Base-by-base conservation (phyloP, 2,329 filamentous ascomycete species). In the Fusarium penzigii region DNA sequence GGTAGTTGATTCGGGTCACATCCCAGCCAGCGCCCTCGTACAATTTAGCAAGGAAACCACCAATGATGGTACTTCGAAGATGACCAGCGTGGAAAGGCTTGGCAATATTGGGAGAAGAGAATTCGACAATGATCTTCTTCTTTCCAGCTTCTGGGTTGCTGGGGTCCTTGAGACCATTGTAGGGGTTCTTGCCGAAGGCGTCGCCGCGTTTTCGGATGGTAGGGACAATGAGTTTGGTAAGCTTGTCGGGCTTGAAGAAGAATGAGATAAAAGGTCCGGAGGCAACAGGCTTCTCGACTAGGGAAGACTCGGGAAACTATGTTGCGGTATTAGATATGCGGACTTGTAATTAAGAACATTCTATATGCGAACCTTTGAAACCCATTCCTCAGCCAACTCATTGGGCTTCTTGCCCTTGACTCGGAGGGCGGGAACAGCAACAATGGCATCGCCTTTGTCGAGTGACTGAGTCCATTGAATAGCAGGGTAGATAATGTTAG, bases 31-130 rank as follows among this genome's bases (percentile, higher is more conserved):
- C 84, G 32, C 75, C 77, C 63, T 87, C 79, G 68, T 90, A 88
- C 16, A 91, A 72, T 67, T 90, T 90, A 17, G 86, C 77, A 39
- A 92, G 76, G 73, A 91, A 92, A 39, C 87, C 87, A 44, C 88
- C 88, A 55, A 92, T 91, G 66, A 92, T 91, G 38, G 88, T 92
- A 62, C 85, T 88, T 65, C 89, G 81, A 63, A 92, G 75, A 70
- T 92, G 88, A 12, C 88, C 87, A 39, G 88, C 88, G 67, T 91
- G 88, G 76, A 92, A 92, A 20, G 88, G 89, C 73, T 93, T 93
- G 42, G 90, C 90, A 53, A 94, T 92, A 69, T 94, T 94, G 46
- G 90, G 90, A 8, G 88, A 92, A 8, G 87, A 91, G 72, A 93
- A 94, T 66, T 94, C 90, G 63, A 94, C 82, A 46, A 94, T 82